Evolutionary conservation across 179 eudicot genomes (phyloP).

Genomic region (Beta corolliflora): DNA sequence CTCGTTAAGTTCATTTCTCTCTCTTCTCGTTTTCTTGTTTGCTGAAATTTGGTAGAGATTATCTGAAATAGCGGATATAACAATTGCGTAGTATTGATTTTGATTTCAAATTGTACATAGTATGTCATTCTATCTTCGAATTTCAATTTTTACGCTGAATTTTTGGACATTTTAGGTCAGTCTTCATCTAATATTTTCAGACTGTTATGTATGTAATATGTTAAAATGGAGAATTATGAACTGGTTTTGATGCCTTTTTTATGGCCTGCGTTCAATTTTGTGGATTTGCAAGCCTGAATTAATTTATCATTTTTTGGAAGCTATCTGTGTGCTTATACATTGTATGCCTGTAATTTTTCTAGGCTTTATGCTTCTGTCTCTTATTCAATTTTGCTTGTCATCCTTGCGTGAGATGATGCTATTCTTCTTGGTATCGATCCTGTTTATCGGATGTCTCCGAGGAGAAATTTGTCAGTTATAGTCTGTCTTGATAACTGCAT

Average conservation of each 20-base stretch:
- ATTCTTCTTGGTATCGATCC: background rate
- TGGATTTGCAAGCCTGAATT: background rate
- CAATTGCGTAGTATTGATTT: background rate
- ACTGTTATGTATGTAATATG: background rate
- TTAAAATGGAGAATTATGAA: background rate
- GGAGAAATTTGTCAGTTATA: too few species aligned
- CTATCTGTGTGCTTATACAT: background rate
- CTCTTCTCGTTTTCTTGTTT: background rate
- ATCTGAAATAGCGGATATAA: background rate
- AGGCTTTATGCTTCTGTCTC: background rate
- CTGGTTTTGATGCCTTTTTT: background rate
- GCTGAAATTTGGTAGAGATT: background rate
- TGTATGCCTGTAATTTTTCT: background rate
- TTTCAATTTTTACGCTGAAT: background rate
- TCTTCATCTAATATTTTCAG: background rate
- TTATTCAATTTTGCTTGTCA: background rate
- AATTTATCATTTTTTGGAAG: background rate
- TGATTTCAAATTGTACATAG: background rate
- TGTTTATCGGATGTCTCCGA: background rate
- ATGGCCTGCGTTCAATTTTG: background rate
- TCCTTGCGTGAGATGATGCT: background rate
- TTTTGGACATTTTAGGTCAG: background rate
- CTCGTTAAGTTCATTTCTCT: constrained; percentile 46
- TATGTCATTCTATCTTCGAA: background rate
- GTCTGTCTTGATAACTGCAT: background rate